Base-by-base conservation (phyloP, 2,329 filamentous ascomycete species). In the Macrophomina tecta region DNA sequence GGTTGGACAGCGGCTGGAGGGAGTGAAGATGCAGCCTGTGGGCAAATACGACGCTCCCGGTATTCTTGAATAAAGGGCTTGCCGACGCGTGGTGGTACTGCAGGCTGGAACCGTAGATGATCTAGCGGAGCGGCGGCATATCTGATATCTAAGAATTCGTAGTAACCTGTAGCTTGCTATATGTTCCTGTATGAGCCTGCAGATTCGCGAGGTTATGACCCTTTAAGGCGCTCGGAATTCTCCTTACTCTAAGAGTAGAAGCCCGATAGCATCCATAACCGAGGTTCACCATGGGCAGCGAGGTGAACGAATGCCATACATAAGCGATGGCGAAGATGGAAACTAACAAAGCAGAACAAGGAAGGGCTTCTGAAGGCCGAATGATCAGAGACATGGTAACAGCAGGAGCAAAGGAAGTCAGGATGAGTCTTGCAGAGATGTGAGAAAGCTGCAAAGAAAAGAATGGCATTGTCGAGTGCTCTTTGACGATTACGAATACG, bases 81-180 rank as follows among this genome's bases (percentile, higher is more conserved):
- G 70, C 85, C 81, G 52, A 74, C 70, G 7, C 74, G 74, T 3
- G 83, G 82, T 9, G 76, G 69, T 28, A 77, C 75, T 2, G 86
- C 85, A 36, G 81, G 80, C 18, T 78, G 78, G 69, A 86, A 87
- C 30, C 86, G 78, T 52, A 85, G 73, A 14, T 84, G 71, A 9
- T 83, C 85, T 2, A 83, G 68, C 1, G 86, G 85, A 14, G 86
- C 81, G 32, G 83, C 82, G 5, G 84, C 86, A 73, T 83, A 88
- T 51, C 85, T 81, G 68, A 87, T 86, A 70, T 87, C 86, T 63
- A 77, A 82, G 75, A 87, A 87, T 68, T 83, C 85, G 74, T 85
- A 87, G 69, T 82, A 77, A 23, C 77, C 73, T 16, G 74, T 74
- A 0, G 80, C 74, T 66, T 76, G 71, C 80, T 78, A 56, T 12